Evolutionary conservation across 177 flowering plant genomes (phyloP).

Genomic region (Vitis hybrid): DNA sequence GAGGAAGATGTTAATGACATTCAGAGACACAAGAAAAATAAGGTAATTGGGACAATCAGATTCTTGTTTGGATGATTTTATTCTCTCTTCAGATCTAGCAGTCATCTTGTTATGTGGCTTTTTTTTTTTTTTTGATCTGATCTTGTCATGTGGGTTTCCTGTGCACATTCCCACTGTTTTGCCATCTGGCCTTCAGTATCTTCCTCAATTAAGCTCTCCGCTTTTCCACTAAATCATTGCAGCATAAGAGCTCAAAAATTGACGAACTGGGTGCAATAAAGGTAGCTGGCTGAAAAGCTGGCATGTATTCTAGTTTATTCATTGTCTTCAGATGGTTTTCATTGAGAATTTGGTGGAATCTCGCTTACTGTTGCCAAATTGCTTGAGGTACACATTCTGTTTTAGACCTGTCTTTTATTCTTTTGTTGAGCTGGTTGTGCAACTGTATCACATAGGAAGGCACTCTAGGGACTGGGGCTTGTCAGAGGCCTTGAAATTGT

Average conservation of each 20-base stretch:
- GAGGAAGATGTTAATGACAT: slow-evolving; percentile 63
- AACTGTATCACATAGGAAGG: background rate
- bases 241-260: slow-evolving; percentile 81
- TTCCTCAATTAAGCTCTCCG: background rate
- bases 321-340: slow-evolving; percentile 29
- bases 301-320: slow-evolving; percentile 22
- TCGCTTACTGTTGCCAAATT: slow-evolving; percentile 18
- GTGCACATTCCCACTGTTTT: background rate
- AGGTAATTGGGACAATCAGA: slow-evolving; percentile 44
- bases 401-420: background rate
- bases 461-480: background rate
- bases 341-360: slow-evolving; percentile 23
- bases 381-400: slow-evolving; percentile 28
- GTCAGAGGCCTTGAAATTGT: background rate
- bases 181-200: too few species aligned
- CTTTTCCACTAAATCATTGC: slow-evolving; percentile 17
- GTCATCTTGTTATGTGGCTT: background rate
- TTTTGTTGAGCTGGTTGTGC: background rate
- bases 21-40: slow-evolving; percentile 86
- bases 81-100: background rate
- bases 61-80: background rate
- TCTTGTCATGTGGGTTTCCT: background rate
- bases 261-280: slow-evolving; percentile 70
- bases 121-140: background rate
- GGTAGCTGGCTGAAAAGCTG: slow-evolving; percentile 61